Evolutionary conservation across 2,329 filamentous ascomycete species (phyloP), one percentile per base, ranked within the genome.

Genomic region (Fusarium floridanum): DNA sequence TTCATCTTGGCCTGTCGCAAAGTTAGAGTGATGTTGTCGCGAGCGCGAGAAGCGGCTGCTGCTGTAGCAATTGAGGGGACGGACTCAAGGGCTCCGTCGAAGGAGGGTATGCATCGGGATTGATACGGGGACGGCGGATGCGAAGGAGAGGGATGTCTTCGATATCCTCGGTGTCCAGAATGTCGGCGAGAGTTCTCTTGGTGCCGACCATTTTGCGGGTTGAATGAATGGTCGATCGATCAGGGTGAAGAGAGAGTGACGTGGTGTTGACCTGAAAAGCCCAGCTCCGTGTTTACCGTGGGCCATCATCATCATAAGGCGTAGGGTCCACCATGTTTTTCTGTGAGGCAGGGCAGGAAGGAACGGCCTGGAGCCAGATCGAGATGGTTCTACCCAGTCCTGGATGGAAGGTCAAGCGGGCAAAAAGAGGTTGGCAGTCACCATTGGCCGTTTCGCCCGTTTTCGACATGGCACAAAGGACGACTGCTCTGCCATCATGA

Each of bases 121-220:
- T 60, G 11, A 45, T 53, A 9, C 50, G 9, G 7, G 16, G 27
- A 10, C 50, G 45, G 12, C 59, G 63, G 41, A n/a, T 34, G 11
- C 60, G 22, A 16, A 56, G 24, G 24, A 50, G 32, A 39, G 36
- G 37, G 6, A 20, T 12, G 6, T 39, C 37, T 4, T 60, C 32
- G 6, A 29, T 14, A 5, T 60, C 43, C 4, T 61, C 36, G 6
- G 36, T 32, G 10, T 36, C 50, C 4, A 39, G 11, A 11, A 67
- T 70, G 2, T 43, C 34, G 9, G 66, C 32, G 16, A 41, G 27
- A 36, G 41, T 36, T 27, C 29, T 32, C 4, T 56, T 63, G 22
- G 10, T 36, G 10, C 14, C 57, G 8, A 16, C 36, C 72, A 75
- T 74, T 5, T 48, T 62, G 7, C 0, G 6, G 22, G 22, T 22